These are phyloP conservation scores for Claviceps fusiformis DNA, from an alignment of 2,329 filamentous ascomycete species.

Conservation along the genomic window DNA sequence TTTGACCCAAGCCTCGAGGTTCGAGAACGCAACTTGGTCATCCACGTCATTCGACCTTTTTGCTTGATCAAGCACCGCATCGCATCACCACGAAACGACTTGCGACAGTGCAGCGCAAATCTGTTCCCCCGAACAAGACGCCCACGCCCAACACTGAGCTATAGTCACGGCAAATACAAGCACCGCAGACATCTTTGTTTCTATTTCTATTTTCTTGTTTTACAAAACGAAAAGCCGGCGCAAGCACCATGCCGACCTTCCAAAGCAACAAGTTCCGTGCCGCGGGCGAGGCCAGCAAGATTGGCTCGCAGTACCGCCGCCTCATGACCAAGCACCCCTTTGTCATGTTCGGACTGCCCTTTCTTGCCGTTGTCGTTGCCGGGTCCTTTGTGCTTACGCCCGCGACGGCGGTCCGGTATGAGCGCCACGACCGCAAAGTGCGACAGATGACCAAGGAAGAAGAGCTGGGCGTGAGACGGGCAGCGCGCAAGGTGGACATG, in stretches of 20 bases:
- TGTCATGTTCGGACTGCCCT: slow-evolving; percentile 84
- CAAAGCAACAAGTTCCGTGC: slow-evolving; percentile 58
- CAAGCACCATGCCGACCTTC: slow-evolving; percentile 36
- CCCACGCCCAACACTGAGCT: too few relatives aligned
- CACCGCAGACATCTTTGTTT: too few relatives aligned
- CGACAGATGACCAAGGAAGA: slow-evolving; percentile 75
- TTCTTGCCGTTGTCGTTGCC: slow-evolving; percentile 76
- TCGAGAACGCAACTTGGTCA: not conserved
- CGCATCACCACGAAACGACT: not conserved
- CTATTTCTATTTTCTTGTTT: too few relatives aligned
- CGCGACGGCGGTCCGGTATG: slow-evolving; percentile 85
- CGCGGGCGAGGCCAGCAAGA: slow-evolving; percentile 48
- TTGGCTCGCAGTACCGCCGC: slow-evolving; percentile 66
- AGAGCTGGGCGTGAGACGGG: slow-evolving; percentile 66
- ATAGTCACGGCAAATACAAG: too few relatives aligned
- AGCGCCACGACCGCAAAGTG: slow-evolving; percentile 82
- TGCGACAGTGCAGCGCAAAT: too few relatives aligned
- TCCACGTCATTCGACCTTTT: not conserved
- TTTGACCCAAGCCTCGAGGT: not conserved
- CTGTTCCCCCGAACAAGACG: too few relatives aligned
- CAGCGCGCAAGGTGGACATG: slow-evolving; percentile 59
- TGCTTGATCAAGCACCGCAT: not conserved
- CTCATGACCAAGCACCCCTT: slow-evolving; percentile 71
- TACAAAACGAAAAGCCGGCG: too few relatives aligned
- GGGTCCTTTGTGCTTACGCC: slow-evolving; percentile 92